Conservation (phyloP, 78 protist genomes). For the Speleostelium caveatum region DNA sequence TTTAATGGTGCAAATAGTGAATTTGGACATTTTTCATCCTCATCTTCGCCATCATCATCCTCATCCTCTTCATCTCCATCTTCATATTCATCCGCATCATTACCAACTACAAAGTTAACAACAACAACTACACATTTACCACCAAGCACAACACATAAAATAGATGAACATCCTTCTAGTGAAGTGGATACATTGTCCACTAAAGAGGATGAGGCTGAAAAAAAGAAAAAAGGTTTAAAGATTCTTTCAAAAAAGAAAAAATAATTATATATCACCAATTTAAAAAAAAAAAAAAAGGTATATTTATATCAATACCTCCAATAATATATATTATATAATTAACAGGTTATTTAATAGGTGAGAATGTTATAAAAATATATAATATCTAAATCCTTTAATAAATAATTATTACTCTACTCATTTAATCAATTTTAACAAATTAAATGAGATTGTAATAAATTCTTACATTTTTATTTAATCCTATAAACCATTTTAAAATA, state of each 20-base stretch:
- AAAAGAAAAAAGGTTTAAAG: background rate
- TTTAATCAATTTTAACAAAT: too few relatives aligned
- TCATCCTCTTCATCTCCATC: conserved; percentile 57
- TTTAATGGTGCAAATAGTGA: conserved; percentile 31
- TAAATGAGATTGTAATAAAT: too few relatives aligned
- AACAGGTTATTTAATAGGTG: too few relatives aligned
- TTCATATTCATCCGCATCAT: conserved; percentile 55
- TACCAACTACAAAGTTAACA: conserved; percentile 50
- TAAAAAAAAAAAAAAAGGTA: too few relatives aligned
- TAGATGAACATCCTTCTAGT: background rate
- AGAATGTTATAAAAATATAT: too few relatives aligned
- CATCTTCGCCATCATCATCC: conserved; percentile 30
- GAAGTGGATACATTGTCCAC: background rate
- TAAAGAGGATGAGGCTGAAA: background rate
- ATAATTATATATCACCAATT: too few relatives aligned
- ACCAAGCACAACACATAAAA: background rate
- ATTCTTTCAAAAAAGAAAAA: background rate
- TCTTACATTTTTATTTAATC: too few relatives aligned
- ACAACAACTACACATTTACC: background rate
- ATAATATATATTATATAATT: too few relatives aligned
- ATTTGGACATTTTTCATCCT: conserved; percentile 9
- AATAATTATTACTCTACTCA: too few relatives aligned
- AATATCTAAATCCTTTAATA: too few relatives aligned
- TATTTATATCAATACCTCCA: too few relatives aligned
- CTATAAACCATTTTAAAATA: too few relatives aligned